A percentile compares a stretch with the other conserved stretches of the same genome.
phyloP scores from a whole-genome alignment of 805 yeast genomes.

The Cyberlindnera japonica region DNA sequence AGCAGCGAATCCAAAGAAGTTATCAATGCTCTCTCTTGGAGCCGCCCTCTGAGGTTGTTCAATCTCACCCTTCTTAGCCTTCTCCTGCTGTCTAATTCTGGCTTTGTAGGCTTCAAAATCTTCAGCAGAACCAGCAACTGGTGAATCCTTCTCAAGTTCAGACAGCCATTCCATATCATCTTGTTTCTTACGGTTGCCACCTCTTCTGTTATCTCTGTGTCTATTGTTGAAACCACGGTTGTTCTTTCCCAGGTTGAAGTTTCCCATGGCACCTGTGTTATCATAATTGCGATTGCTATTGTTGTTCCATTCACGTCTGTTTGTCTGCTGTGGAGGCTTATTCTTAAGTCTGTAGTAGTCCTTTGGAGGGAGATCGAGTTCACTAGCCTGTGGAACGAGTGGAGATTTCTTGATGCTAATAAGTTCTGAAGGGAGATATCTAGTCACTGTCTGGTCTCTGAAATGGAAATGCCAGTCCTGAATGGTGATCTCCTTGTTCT shows the following conservation, averaged over 20 bases:
- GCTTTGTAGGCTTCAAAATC: constrained; percentile 41
- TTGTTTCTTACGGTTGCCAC: constrained; percentile 15
- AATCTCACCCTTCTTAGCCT: constrained; percentile 30
- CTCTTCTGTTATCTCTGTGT: constrained; percentile 12
- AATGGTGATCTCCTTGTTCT: constrained; percentile 14
- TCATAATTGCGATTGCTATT: constrained; percentile 12
- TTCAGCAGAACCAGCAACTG: constrained; percentile 24
- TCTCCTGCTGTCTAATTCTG: constrained; percentile 35
- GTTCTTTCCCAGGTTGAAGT: constrained; percentile 23
- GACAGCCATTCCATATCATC: constrained; percentile 23
- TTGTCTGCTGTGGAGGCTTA: constrained; percentile 11
- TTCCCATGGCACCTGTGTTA: constrained; percentile 30
- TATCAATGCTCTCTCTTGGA: constrained; percentile 21
- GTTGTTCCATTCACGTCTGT: constrained; percentile 14
- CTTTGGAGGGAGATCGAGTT: constrained; percentile 23
- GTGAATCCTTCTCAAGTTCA: constrained; percentile 21
- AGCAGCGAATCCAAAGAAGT: constrained; percentile 22
- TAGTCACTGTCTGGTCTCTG: constrained; percentile 9
- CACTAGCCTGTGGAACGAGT: constrained; percentile 10
- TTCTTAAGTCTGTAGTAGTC: constrained; percentile 22
- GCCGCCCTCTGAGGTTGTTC: neutral
- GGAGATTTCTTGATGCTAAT: constrained; percentile 17
- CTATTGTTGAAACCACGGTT: constrained; percentile 10
- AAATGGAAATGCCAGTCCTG: constrained; percentile 23
- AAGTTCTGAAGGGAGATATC: constrained; percentile 25